Base-by-base conservation (phyloP, 495 filamentous ascomycete species). In the Cercophora samala region DNA sequence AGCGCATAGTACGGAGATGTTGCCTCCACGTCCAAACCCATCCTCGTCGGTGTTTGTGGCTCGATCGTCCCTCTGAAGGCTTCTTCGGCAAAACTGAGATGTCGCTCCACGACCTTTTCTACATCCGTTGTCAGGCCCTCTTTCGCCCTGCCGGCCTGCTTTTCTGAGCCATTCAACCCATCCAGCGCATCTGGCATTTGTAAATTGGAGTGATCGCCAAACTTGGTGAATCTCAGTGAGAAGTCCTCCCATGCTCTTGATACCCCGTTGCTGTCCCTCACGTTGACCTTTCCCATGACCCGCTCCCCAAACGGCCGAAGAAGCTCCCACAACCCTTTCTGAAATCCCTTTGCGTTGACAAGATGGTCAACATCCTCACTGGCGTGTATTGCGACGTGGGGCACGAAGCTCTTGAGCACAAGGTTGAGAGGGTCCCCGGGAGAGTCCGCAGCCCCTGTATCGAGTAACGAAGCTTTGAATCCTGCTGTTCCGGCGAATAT, bases 221-320 rank as follows among this genome's bases (percentile, higher is more conserved):
- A 84, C 60, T 86, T 82, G 4, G 89, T 86, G 76, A 99, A 97
- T 55, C 90, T 89, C 60, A 98, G 84, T 2, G 91, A 90, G 78
- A 91, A 99, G 74, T 98, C 93, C 26, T 97, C 95, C 82, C 90
- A 96, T 32, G 86, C 86, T 69, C 84, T 86, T 71, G 93, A 92
- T 42, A 87, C 86, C 11, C 95, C 94, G 66, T 90, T 83, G 69
- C 93, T 97, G 76, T 99, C 96, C 64, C 96, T 83, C 52, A 99
- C 88, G 19, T 90, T 90, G 37, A 99, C 90, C 75, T 93, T 95
- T 24, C 95, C 95, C 42, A 88, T 86, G 0, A 99, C 82, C 51
- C 83, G 85, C 75, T 99, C 95, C n/a, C 94, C 95, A 78, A 93
- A 99, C 4, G 94, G 93, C 58, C 93, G 82, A 42, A 99, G 78